phyloP scores from a whole-genome alignment of 768 basidiomycete species.

The Trametes sanguinea region DNA sequence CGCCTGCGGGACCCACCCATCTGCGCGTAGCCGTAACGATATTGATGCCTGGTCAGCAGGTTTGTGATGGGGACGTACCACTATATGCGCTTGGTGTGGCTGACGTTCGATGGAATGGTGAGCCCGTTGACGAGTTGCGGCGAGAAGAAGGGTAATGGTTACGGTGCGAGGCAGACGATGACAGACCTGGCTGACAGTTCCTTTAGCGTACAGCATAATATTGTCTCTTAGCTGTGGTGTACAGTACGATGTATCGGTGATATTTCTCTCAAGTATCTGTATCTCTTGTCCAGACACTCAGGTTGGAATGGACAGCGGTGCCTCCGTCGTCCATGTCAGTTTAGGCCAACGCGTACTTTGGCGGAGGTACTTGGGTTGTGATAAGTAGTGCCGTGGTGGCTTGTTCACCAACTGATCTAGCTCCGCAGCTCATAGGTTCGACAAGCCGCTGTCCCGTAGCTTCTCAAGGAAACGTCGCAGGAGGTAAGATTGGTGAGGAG shows the following conservation, averaged over 20 bases:
- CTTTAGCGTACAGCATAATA: background rate
- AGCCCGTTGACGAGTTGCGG: background rate
- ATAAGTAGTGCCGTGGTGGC: too few relatives aligned
- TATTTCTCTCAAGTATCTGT: background rate
- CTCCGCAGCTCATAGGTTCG: too few relatives aligned
- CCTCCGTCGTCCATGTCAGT: too few relatives aligned
- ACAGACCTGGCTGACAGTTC: background rate
- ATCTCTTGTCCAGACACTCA: background rate
- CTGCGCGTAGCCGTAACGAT: conserved; percentile 16
- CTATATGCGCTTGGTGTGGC: conserved; percentile 7
- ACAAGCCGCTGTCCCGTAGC: too few relatives aligned
- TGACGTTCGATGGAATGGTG: conserved; percentile 3
- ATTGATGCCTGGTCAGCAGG: conserved; percentile 13
- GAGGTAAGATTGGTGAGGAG: too few relatives aligned
- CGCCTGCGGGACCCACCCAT: background rate
- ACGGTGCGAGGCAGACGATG: background rate
- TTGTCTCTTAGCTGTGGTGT: background rate
- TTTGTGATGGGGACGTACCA: conserved; percentile 1
- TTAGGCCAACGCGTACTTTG: too few relatives aligned
- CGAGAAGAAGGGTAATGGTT: background rate
- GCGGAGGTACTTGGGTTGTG: too few relatives aligned
- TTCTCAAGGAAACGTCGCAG: too few relatives aligned
- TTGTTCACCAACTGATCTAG: too few relatives aligned
- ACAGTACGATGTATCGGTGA: background rate
- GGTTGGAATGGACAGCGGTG: background rate